These are phyloP conservation scores for Cladosporium sp. DNA, from an alignment of 2,329 filamentous ascomycete species.

Conservation along the genomic window DNA sequence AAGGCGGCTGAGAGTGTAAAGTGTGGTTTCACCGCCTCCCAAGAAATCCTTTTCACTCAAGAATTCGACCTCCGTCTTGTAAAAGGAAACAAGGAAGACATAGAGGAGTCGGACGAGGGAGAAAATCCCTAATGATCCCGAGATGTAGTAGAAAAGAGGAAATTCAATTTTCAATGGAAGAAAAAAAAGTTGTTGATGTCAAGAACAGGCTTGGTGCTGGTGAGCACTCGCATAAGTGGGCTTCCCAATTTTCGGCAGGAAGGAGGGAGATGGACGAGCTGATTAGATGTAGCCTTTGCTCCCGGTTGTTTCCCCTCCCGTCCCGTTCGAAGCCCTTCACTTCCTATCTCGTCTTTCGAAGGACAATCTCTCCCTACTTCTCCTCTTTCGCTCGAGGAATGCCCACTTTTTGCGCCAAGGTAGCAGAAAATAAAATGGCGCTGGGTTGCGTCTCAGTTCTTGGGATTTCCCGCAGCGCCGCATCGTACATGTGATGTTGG, in stretches of 20 bases:
- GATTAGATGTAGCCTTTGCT: slow-evolving; percentile 7
- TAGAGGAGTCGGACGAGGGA: neutral
- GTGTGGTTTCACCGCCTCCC: neutral
- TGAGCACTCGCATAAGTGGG: neutral
- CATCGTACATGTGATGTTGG: slow-evolving; percentile 11
- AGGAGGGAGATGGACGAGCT: slow-evolving; percentile 1
- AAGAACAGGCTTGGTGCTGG: neutral
- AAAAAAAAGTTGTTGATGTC: slow-evolving; percentile 3
- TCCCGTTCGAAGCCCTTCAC: neutral
- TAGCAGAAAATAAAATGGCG: slow-evolving; percentile 1
- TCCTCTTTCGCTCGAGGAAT: slow-evolving; percentile 1
- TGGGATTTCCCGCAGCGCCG: neutral
- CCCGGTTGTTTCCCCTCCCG: neutral
- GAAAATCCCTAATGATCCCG: neutral
- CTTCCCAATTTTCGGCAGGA: neutral
- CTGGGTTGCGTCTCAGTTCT: too few relatives aligned
- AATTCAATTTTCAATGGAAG: neutral
- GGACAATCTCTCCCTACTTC: neutral
- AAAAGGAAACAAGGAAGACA: neutral
- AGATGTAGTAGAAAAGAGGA: slow-evolving; percentile 12
- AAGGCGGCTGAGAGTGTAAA: neutral
- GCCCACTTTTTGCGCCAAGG: slow-evolving; percentile 3
- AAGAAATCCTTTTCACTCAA: neutral
- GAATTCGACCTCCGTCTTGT: neutral
- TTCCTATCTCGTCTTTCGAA: neutral